Percentiles rank a stretch among this genome's conserved stretches.
Conservation (phyloP, 768 basidiomycete species). For the Amanita exitialis region DNA sequence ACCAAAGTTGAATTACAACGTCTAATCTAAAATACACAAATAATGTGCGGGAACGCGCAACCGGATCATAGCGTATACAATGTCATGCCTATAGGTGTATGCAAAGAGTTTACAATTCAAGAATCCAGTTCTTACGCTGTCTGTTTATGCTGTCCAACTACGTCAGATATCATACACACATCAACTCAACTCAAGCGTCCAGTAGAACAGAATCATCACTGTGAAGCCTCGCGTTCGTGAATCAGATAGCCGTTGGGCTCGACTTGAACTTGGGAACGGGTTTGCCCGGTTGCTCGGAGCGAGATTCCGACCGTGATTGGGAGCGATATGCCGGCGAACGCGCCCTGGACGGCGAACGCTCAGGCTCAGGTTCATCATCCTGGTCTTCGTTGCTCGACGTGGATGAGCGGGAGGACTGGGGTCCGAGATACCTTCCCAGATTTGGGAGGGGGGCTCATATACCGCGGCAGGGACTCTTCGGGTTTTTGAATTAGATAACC, state of each 20-base stretch:
- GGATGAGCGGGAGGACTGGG: slow-evolving; percentile 18
- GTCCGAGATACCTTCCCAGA: slow-evolving; percentile 16
- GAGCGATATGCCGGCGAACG: neutral
- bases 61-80: neutral
- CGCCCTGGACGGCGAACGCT: slow-evolving; percentile 7
- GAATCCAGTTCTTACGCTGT: neutral
- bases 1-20: neutral
- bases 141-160: neutral
- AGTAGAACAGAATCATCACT: too few relatives aligned
- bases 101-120: too few relatives aligned
- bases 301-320: neutral
- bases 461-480: slow-evolving; percentile 43
- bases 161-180: neutral
- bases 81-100: neutral
- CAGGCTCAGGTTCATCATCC: neutral
- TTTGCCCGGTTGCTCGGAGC: neutral
- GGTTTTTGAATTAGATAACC: slow-evolving; percentile 53
- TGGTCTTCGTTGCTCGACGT: slow-evolving; percentile 16
- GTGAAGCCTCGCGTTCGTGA: neutral
- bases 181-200: neutral
- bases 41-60: neutral
- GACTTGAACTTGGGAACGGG: slow-evolving; percentile 18
- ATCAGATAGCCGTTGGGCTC: slow-evolving; percentile 14
- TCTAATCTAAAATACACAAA: neutral
- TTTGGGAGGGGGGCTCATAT: slow-evolving; percentile 28